Evolutionary conservation across 2,329 filamentous ascomycete genomes (phyloP).

Genomic region (Pezicula carpinea): DNA sequence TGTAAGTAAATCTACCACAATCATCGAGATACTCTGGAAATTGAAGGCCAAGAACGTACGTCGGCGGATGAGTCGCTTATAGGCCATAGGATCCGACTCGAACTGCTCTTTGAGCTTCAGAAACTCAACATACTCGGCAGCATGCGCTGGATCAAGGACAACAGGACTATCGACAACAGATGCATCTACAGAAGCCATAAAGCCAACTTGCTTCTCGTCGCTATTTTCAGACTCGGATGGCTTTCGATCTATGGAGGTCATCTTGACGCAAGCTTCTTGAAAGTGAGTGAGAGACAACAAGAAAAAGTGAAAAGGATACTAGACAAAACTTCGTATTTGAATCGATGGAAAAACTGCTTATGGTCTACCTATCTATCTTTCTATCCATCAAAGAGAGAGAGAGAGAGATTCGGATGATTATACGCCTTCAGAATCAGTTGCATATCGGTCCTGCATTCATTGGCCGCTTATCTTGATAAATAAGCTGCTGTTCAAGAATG

Average conservation of each 20-base stretch:
- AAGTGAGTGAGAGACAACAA: too few relatives aligned
- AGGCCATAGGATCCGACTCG: conserved; percentile 3
- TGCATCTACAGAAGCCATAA: conserved; percentile 1
- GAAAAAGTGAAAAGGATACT: too few relatives aligned
- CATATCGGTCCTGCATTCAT: too few relatives aligned
- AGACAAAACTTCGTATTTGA: too few relatives aligned
- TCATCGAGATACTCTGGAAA: background rate
- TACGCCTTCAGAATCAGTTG: too few relatives aligned
- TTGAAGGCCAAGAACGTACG: background rate
- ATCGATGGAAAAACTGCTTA: too few relatives aligned
- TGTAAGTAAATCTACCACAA: background rate
- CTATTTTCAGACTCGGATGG: background rate
- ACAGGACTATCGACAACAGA: conserved; percentile 1
- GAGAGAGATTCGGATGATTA: too few relatives aligned
- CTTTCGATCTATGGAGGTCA: conserved; percentile 2
- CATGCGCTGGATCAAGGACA: conserved; percentile 2
- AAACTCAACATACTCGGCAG: conserved; percentile 6
- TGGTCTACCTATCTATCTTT: too few relatives aligned
- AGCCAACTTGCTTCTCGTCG: conserved; percentile 5
- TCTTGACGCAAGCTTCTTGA: background rate
- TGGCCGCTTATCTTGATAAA: too few relatives aligned
- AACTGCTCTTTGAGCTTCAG: conserved; percentile 4
- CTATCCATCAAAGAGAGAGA: too few relatives aligned
- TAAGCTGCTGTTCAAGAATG: too few relatives aligned
- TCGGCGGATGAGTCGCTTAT: conserved; percentile 3